Evolutionary conservation across 2,329 filamentous ascomycete species (phyloP).

Genomic region (Fusarium secorum): DNA sequence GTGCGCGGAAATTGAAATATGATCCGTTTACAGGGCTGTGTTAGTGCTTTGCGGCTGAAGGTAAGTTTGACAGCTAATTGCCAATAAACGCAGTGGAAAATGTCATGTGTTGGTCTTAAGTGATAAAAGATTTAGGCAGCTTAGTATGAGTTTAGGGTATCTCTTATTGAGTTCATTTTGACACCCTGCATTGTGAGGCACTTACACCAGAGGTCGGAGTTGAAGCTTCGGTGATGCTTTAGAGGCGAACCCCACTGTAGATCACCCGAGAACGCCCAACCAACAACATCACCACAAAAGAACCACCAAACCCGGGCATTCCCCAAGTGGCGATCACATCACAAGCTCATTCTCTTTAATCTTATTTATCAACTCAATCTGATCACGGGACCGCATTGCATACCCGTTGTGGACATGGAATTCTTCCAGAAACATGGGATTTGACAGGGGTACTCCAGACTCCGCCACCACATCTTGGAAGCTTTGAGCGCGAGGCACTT

Average conservation of each 20-base stretch:
- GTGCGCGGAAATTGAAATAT: conserved; percentile 3
- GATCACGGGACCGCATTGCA: conserved; percentile 15
- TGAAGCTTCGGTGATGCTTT: neutral
- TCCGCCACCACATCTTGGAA: conserved; percentile 12
- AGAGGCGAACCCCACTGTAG: conserved; percentile 2
- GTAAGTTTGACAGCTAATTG: neutral
- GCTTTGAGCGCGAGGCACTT: conserved; percentile 14
- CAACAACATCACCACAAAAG: neutral
- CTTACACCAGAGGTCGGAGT: neutral
- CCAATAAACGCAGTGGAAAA: neutral
- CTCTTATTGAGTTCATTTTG: too few relatives aligned
- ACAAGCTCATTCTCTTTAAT: neutral
- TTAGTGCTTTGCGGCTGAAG: neutral
- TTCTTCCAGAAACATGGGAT: conserved; percentile 19
- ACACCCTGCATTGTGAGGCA: neutral
- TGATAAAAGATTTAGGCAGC: neutral
- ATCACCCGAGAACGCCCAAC: conserved; percentile 1
- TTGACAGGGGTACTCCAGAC: neutral
- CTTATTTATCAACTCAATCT: neutral
- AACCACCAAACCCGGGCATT: neutral
- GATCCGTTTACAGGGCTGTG: conserved; percentile 12
- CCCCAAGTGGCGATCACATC: conserved; percentile 7
- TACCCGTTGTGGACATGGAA: conserved; percentile 15
- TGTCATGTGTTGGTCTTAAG: neutral
- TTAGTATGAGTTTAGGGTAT: neutral